phyloP scores from a whole-genome alignment of 495 filamentous ascomycete genomes.

The Daldinia childiae region DNA sequence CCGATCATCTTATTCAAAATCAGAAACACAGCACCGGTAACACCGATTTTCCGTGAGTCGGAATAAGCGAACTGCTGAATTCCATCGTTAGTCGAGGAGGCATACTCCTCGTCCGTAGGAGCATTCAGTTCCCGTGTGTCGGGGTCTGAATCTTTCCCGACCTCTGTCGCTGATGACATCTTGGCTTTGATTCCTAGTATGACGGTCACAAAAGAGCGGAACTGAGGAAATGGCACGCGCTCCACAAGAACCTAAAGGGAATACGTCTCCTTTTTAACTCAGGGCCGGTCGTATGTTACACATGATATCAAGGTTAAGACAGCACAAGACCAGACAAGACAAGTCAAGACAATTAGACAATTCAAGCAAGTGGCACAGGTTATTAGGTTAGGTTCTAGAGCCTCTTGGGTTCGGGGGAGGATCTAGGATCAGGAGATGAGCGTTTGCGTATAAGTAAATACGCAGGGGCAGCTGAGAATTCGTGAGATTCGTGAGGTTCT shows the following conservation, averaged over 20 bases:
- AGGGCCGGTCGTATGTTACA: slow-evolving; percentile 13
- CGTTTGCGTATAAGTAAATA: slow-evolving; percentile 34
- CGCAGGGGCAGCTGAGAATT: slow-evolving; percentile 1
- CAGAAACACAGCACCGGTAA: slow-evolving; percentile 62
- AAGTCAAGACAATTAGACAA: not conserved
- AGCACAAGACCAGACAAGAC: not conserved
- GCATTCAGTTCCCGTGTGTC: slow-evolving; percentile 27
- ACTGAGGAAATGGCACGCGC: slow-evolving; percentile 1
- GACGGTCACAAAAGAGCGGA: not conserved
- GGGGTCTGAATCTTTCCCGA: slow-evolving; percentile 30
- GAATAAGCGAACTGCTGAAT: slow-evolving; percentile 55
- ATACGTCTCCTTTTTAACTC: slow-evolving; percentile 15
- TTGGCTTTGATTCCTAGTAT: slow-evolving; percentile 6
- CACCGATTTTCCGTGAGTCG: slow-evolving; percentile 60
- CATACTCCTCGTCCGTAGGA: slow-evolving; percentile 35
- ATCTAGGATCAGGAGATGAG: slow-evolving; percentile 26
- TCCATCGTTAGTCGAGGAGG: slow-evolving; percentile 38
- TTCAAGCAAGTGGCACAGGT: slow-evolving; percentile 9
- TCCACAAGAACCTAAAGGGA: not conserved
- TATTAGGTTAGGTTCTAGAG: slow-evolving; percentile 18
- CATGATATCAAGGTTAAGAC: slow-evolving; percentile 21
- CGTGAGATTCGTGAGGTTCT: slow-evolving; percentile 21
- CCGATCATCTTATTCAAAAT: slow-evolving; percentile 70
- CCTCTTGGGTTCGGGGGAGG: slow-evolving; percentile 14
- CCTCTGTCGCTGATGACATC: slow-evolving; percentile 25